Percentiles rank a stretch among this genome's conserved stretches.
Conservation (phyloP, 2,329 filamentous ascomycete species). For the Apiospora arundinis region DNA sequence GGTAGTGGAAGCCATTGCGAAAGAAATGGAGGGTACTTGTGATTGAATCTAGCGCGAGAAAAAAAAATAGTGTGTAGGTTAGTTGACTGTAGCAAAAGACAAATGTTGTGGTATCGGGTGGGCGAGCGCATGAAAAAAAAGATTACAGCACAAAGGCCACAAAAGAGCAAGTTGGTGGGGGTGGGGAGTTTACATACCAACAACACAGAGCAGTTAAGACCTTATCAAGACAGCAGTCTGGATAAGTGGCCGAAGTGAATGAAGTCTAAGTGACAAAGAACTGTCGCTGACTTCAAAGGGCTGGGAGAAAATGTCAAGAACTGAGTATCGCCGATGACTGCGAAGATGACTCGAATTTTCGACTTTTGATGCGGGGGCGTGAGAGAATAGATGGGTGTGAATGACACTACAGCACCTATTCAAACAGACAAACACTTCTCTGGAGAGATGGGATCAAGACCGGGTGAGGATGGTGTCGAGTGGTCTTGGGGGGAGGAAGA, state of each 20-base stretch:
- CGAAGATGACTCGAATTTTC: constrained; percentile 23
- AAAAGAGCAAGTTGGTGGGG: background rate
- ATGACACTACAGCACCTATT: constrained; percentile 23
- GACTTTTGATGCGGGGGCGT: constrained; percentile 18
- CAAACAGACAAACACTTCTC: constrained; percentile 18
- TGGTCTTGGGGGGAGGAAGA: constrained; percentile 29
- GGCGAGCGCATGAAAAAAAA: background rate
- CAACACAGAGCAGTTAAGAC: constrained; percentile 28
- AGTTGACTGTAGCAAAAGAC: background rate
- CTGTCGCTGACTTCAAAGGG: constrained; percentile 31
- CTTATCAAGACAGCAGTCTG: constrained; percentile 27
- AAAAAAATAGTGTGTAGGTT: background rate
- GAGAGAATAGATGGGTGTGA: constrained; percentile 29
- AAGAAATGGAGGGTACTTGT: constrained; percentile 30
- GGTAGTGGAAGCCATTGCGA: constrained; percentile 65
- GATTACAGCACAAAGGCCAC: background rate
- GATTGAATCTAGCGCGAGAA: constrained; percentile 24
- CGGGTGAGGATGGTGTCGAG: constrained; percentile 23
- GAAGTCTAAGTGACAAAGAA: constrained; percentile 33
- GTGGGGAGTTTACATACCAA: constrained; percentile 27
- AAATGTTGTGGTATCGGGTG: background rate
- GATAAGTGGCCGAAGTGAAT: constrained; percentile 30
- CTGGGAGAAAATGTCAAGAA: constrained; percentile 24
- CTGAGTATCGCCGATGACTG: constrained; percentile 25
- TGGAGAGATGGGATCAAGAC: constrained; percentile 29